Evolutionary conservation across 2,329 filamentous ascomycete species (phyloP), one percentile per base, ranked within the genome.

Genomic region (Xylaria digitata): DNA sequence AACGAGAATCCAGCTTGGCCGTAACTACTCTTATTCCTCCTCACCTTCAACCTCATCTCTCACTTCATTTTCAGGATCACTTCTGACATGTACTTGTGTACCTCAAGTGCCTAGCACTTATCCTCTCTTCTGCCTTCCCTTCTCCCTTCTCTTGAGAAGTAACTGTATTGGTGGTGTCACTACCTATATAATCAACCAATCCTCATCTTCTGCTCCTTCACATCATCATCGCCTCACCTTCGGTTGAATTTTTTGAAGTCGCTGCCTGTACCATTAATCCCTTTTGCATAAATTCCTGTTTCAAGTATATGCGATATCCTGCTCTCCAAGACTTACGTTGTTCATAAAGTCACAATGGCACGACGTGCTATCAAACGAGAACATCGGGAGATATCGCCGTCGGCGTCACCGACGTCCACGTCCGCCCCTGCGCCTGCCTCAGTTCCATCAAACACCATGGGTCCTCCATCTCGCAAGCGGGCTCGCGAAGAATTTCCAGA

Each of bases 401-500:
- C 54, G n/a, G 15, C 58, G 5, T 49, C 54, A n/a, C 63, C 70
- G 15, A 45, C 70, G 2, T 30, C 61, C 1, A 46, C 62, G 15
- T 67, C 61, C 15, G 32, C 59, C 19, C 61, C 49, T 21, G 67
- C 65, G 17, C 61, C 65, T 17, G 15, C 53, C 17, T 65, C 67
- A 3, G 7, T 45, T 40, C 23, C 26, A 43, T 64, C 64, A 5
- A 61, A 53, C 13, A 67, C 58, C 1, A 75, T 76, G 73, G 61
- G 32, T 1, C 73, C 74, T 1, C 73, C 74, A 7, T 72, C 72
- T 17, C 64, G 48, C 6, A 74, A 71, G 58, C 63, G 45, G 4
- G 59, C 50, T 11, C 65, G 45, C 13, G 63, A 70, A 1, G 70
- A 72, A 6, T n/a, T 56, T 32, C 37, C 49, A 5, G 73, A 75